Base-by-base conservation (phyloP, 352 stramenopile species). In the Globisporangium iwayamae region DNA sequence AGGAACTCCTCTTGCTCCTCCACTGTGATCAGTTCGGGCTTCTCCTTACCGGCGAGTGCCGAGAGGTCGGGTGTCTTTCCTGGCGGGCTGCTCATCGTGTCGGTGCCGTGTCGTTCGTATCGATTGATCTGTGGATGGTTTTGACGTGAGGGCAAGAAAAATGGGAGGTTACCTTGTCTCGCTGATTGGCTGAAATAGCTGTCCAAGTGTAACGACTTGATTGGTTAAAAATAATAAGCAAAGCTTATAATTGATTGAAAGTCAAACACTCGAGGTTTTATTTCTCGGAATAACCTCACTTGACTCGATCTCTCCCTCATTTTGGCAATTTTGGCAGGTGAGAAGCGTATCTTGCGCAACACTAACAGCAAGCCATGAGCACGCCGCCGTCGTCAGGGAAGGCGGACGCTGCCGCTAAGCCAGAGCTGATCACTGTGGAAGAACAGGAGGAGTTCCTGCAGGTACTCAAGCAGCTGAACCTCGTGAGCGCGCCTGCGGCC, bases 1-100 rank as follows among this genome's bases (percentile, higher is more conserved):
- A 89, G 62, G 60, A 93, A 90, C 62, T 90, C 83, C 65, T 90
- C 76, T 60, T 90, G 79, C 65, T 90, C 79, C 57, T 85, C 75
- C 3, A 83, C 72, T 0, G 66, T 67, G 66, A 77, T 76, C 56
- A 78, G 70, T 63, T 87, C 71, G 11, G 62, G 52, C 64, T 72
- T 70, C 30, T 56, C 48, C 43, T 62, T 18, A 13, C 7, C 22
- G 34, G 32, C 10, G 57, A 20, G 34, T 1, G 34, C 34, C 6
- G 34, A 38, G 34, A 38, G 34, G 58, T 39, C 16, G 3, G 11
- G 25, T 25, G 18, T 34, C 13, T 22, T 4, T 11, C 46, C 20
- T 34, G 59, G 8, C 13, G 20, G 36, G 59, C 50, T 58, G 48
- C 58, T 65, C 0, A 9, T 28, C 30, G 13, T 10, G 22, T 51